Conservation (phyloP, 345 rosid genomes). For the Melaleuca quinquenervia region DNA sequence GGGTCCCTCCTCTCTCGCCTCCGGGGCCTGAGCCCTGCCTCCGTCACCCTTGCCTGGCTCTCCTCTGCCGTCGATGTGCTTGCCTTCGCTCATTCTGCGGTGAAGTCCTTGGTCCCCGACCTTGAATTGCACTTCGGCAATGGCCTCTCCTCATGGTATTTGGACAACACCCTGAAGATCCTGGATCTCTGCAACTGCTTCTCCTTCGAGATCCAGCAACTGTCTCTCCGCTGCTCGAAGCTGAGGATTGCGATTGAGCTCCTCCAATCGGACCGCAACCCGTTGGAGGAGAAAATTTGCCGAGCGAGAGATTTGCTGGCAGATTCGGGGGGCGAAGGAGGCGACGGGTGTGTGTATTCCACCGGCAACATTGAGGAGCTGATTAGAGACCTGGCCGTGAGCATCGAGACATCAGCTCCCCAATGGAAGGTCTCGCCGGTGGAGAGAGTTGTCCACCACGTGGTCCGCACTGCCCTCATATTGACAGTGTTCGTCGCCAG, state of each 20-base stretch:
- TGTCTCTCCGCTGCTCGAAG: background rate
- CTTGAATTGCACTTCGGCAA: background rate
- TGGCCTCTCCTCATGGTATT: background rate
- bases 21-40: background rate
- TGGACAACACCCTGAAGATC: accelerated
- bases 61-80: background rate
- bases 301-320: background rate
- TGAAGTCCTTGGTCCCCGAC: background rate
- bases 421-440: background rate
- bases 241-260: background rate
- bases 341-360: background rate
- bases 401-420: background rate
- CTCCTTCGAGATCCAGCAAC: background rate
- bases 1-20: background rate
- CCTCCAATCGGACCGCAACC: background rate
- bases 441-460: background rate
- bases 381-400: background rate
- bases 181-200: background rate
- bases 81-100: background rate
- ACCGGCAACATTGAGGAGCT: background rate
- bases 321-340: background rate
- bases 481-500: background rate
- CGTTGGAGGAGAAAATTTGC: background rate
- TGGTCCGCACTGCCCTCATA: background rate
- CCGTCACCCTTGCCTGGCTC: background rate